Evolutionary conservation across 257 asterid genomes (phyloP).

Genomic region (Solanum appendiculatum): DNA sequence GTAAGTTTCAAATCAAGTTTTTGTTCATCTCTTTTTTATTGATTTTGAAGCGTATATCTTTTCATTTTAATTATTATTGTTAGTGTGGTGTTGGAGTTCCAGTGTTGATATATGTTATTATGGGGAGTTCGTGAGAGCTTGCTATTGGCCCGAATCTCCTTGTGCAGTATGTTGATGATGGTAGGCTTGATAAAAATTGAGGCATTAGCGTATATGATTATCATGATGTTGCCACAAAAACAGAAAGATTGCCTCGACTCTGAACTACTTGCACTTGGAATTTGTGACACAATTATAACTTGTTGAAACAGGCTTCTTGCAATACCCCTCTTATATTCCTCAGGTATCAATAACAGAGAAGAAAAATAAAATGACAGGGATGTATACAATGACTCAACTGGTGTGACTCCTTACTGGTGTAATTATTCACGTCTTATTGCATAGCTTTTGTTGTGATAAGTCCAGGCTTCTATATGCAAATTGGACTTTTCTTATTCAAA

Average conservation of each 20-base stretch:
- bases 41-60: too few species aligned
- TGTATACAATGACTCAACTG: neutral
- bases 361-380: neutral
- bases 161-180: constrained; percentile 81
- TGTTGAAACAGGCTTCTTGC: neutral
- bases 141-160: constrained; percentile 22
- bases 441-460: neutral
- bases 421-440: neutral
- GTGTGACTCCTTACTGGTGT: neutral
- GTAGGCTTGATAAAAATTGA: constrained; percentile 73
- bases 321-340: neutral
- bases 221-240: constrained; percentile 15
- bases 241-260: constrained; percentile 23
- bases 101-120: too few species aligned
- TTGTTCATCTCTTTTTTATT: too few species aligned
- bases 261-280: constrained; percentile 3
- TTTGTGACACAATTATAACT: neutral
- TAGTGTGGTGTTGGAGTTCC: too few species aligned
- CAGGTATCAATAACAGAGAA: neutral
- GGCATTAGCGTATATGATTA: constrained; percentile 70
- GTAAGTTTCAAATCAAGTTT: too few species aligned
- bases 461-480: neutral
- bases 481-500: neutral
- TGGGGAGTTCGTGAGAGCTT: too few species aligned
- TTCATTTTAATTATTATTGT: too few species aligned